Percentiles rank a stretch among this genome's conserved stretches.
Conservation (phyloP, 345 rosid species). For the Punica granatum region DNA sequence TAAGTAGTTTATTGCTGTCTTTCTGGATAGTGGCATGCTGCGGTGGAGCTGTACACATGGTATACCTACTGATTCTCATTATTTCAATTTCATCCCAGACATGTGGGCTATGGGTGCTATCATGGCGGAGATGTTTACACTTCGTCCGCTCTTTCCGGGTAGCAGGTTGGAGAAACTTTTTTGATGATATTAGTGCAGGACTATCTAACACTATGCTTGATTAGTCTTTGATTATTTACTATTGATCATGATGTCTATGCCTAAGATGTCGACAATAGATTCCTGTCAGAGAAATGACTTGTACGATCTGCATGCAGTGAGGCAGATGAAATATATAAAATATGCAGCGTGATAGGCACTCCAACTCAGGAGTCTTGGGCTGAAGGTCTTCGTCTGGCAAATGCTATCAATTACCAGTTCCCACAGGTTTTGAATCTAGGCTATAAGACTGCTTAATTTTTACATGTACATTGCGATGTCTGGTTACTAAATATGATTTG, state of each 20-base stretch:
- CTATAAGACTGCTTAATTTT: background rate
- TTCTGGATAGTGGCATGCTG: background rate
- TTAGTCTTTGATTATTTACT: background rate
- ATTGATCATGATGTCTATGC: background rate
- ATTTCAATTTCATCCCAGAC: conserved; percentile 30
- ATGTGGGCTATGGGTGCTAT: conserved; percentile 99
- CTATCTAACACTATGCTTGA: background rate
- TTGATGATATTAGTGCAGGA: background rate
- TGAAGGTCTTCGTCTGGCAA: conserved; percentile 85
- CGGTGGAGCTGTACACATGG: background rate
- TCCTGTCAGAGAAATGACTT: background rate
- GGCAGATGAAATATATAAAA: conserved; percentile 92
- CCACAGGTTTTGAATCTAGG: conserved; percentile 39
- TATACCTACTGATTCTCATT: background rate
- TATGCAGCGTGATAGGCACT: conserved; percentile 79
- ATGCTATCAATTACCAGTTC: conserved; percentile 65
- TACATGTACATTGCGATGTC: background rate
- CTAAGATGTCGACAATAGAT: background rate
- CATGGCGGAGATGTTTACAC: conserved; percentile 74
- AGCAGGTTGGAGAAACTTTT: conserved; percentile 37
- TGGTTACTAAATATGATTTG: background rate
- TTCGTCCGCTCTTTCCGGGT: conserved; percentile 91
- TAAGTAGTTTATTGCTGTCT: conserved; percentile 23
- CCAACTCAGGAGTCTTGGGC: conserved; percentile 75
- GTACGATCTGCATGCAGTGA: conserved; percentile 45